Evolutionary conservation across 257 asterid genomes (phyloP).

Genomic region (Mentha longifolia): DNA sequence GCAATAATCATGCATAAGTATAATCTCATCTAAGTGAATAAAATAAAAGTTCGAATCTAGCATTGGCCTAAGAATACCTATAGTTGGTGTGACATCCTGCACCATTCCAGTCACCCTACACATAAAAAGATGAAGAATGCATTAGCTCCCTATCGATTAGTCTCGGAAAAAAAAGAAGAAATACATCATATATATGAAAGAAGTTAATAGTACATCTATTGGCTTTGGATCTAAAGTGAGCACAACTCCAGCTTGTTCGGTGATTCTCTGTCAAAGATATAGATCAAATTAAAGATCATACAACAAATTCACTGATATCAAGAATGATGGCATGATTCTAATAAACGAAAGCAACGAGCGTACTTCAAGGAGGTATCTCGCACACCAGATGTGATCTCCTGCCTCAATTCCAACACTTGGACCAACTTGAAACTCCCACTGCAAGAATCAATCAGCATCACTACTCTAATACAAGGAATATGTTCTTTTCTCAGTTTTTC

Average conservation of each 20-base stretch:
- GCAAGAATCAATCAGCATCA: constrained; percentile 33
- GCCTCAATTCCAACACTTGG: constrained; percentile 97
- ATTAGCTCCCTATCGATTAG: constrained; percentile 20
- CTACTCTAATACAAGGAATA: constrained; percentile 5
- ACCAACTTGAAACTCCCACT: constrained; percentile 99
- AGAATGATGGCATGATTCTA: not conserved
- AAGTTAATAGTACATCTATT: constrained; percentile 57
- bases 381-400: constrained; percentile 97
- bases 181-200: not conserved
- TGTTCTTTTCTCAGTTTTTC: not conserved
- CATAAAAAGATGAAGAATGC: constrained; percentile 7
- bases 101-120: constrained; percentile 98
- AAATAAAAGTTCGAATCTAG: not conserved
- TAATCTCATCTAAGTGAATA: constrained; percentile 12
- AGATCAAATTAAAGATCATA: not conserved
- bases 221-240: constrained; percentile 96
- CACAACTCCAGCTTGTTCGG: constrained; percentile 98
- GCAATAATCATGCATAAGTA: constrained; percentile 5
- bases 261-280: constrained; percentile 71
- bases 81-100: constrained; percentile 96
- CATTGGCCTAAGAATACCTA: constrained; percentile 53
- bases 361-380: constrained; percentile 97
- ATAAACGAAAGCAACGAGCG: not conserved
- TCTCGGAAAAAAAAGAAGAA: not conserved
- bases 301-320: not conserved